Percentiles rank a stretch among this genome's conserved stretches.
Conservation (phyloP, 116 monocot genomes). For the Zostera marina region DNA sequence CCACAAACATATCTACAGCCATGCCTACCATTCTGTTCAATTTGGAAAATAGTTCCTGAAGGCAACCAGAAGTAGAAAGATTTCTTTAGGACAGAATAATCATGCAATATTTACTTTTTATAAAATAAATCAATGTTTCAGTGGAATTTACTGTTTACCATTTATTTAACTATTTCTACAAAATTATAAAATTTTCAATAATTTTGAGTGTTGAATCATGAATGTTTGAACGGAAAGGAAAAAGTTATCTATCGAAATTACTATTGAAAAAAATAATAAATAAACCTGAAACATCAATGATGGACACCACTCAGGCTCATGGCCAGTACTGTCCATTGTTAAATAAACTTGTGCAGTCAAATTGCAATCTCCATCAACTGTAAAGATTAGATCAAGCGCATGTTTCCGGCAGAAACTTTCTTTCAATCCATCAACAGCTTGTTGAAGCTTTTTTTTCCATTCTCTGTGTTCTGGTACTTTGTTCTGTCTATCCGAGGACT, state of each 20-base stretch:
- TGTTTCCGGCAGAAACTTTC: conserved; percentile 90
- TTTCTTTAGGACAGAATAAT: background rate
- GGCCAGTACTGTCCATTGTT: conserved; percentile 37
- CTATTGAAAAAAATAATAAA: background rate
- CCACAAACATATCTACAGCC: conserved; percentile 76
- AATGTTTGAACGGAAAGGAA: background rate
- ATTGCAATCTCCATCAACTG: conserved; percentile 71
- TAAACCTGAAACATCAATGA: conserved; percentile 82
- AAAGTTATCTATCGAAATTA: background rate
- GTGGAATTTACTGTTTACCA: background rate
- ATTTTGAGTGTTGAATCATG: no score
- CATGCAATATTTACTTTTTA: background rate
- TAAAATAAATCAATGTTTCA: background rate
- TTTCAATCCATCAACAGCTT: conserved; percentile 52
- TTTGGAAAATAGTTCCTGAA: conserved; percentile 75
- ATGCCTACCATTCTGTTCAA: conserved; percentile 64
- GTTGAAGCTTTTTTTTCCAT: conserved; percentile 84
- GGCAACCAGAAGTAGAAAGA: background rate
- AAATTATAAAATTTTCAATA: no score
- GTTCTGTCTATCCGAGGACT: conserved; percentile 30
- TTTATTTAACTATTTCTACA: no score
- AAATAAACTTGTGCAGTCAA: conserved; percentile 84
- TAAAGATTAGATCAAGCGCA: conserved; percentile 94
- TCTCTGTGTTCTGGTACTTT: conserved; percentile 74
- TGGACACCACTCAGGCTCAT: conserved; percentile 62